Evolutionary conservation across 345 rosid species (phyloP), one percentile per base, ranked within the genome.

Genomic region (Kandelia obovata): DNA sequence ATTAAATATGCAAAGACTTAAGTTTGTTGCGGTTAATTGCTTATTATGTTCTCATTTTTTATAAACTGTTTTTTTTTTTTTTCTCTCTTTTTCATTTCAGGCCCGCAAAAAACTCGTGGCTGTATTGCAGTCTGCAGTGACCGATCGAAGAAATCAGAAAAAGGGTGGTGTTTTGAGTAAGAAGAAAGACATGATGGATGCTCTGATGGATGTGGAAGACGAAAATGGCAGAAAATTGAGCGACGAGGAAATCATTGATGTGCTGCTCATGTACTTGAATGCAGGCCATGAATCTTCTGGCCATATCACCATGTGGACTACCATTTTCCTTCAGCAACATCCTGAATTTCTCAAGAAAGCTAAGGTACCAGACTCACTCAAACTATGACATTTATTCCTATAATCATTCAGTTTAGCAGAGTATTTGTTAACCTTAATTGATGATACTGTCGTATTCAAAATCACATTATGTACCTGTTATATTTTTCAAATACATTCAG

Each of bases 261-360:
- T 93, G 35, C 67, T 89, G 60, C 21, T 93, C 39, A 91, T 89
- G 96, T 93, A 93, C 77, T 81, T 93, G 65, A 89, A 91, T 79
- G 98, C 96, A 0, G 96, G 96, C 63, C 96, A 93, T 62, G 97
- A 93, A 80, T 93, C 98, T 58, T 90, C 97, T 1, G 97, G 87
- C 23, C 97, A 93, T 67, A 83, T 85, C 72, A 86, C 78, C 2
- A 93, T 91, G 91, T 89, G 97, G 97, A 85, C 96, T 2, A 79
- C 92, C 35, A 61, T 93, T 76, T 83, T 84, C 62, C 85, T 93
- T 15, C 96, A 93, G 58, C 77, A 86, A 47, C 87, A 93, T 66
- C 91, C 92, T 2, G 78, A 91, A 65, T 66, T 83, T 68, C 80
- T 87, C 5, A 68, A 76, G 37, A 88, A 84, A 71, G 96, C 97